Percentiles rank a stretch among this genome's conserved stretches.
Conservation (phyloP, 2,329 filamentous ascomycete species). For the Zasmidium angulare region DNA sequence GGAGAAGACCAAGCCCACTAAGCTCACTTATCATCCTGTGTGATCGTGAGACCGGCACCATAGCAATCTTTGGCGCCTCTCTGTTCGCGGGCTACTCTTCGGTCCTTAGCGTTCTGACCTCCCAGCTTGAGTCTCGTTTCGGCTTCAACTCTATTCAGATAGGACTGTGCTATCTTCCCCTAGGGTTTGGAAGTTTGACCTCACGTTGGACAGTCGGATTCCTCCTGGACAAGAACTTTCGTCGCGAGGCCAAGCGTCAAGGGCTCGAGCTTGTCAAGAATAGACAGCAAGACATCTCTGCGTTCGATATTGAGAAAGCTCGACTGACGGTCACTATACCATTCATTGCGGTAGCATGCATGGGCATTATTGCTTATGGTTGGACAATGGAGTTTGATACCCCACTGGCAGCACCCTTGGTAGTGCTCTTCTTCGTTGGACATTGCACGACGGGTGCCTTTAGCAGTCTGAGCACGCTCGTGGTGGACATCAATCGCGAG, state of each 20-base stretch:
- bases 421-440: conserved; percentile 55
- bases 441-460: conserved; percentile 61
- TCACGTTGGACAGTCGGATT: conserved; percentile 46
- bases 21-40: conserved; percentile 41
- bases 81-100: conserved; percentile 49
- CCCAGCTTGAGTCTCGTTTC: conserved; percentile 38
- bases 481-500: conserved; percentile 43
- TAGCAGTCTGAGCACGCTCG: conserved; percentile 40
- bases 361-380: conserved; percentile 39
- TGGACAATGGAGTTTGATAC: conserved; percentile 41
- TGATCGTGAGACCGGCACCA: conserved; percentile 14
- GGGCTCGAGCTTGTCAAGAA: conserved; percentile 62
- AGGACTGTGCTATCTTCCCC: conserved; percentile 29
- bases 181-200: neutral
- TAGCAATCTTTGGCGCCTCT: conserved; percentile 19
- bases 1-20: conserved; percentile 47
- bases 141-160: conserved; percentile 29
- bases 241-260: conserved; percentile 60
- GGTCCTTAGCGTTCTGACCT: conserved; percentile 46
- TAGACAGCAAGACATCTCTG: conserved; percentile 50
- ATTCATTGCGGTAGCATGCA: conserved; percentile 31
- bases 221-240: conserved; percentile 71
- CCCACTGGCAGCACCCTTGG: conserved; percentile 40
- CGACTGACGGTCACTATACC: conserved; percentile 42
- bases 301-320: conserved; percentile 52